phyloP scores from a whole-genome alignment of 108 stramenopile genomes.

The Chaetoceros muelleri region DNA sequence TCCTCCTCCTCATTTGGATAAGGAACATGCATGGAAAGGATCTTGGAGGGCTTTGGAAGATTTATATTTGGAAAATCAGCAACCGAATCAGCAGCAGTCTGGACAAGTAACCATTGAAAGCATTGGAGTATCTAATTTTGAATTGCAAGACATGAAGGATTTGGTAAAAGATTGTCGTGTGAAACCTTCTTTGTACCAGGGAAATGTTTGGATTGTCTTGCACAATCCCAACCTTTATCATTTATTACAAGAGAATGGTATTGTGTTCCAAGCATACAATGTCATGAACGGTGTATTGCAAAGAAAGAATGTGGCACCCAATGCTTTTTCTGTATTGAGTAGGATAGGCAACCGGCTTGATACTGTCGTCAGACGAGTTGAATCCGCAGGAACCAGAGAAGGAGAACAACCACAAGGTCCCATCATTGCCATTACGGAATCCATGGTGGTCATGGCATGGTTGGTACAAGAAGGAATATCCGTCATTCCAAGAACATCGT shows the following conservation, averaged over 20 bases:
- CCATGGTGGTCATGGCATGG: constrained; percentile 39
- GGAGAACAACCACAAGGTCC: not conserved
- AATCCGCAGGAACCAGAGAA: not conserved
- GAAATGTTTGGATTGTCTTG: constrained; percentile 59
- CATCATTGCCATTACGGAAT: constrained; percentile 20
- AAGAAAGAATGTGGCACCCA: constrained; percentile 14
- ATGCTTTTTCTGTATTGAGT: constrained; percentile 15
- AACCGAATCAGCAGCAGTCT: constrained; percentile 3
- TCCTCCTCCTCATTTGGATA: constrained; percentile 60
- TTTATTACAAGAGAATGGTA: constrained; percentile 31
- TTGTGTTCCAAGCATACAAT: constrained; percentile 57
- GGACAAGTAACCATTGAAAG: constrained; percentile 30
- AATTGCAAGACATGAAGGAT: constrained; percentile 47
- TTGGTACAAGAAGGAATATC: constrained; percentile 37
- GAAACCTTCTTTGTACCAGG: constrained; percentile 55
- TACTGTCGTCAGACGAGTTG: not conserved
- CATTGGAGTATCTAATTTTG: constrained; percentile 84
- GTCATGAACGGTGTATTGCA: constrained; percentile 48
- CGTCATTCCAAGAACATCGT: constrained; percentile 40
- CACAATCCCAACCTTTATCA: constrained; percentile 56
- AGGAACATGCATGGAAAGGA: constrained; percentile 63
- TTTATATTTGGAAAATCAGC: constrained; percentile 17
- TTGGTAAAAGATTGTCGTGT: constrained; percentile 28
- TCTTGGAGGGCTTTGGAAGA: constrained; percentile 78
- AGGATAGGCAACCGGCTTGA: constrained; percentile 10